These are phyloP conservation scores for Boeremia lycopersici DNA, from an alignment of 2,329 filamentous ascomycete species.

Conservation along the genomic window DNA sequence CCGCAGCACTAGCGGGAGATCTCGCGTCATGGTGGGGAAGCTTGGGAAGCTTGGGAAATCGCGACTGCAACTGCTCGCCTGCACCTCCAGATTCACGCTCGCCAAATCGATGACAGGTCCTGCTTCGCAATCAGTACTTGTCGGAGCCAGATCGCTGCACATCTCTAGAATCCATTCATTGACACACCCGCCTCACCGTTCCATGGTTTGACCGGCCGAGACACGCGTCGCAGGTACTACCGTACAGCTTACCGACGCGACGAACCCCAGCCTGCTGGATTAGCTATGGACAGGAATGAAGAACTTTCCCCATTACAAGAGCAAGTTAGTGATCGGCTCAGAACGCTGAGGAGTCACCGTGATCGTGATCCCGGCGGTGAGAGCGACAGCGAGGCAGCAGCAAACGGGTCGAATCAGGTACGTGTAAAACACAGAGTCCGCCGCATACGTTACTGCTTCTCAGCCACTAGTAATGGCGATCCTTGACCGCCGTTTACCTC, in stretches of 20 bases:
- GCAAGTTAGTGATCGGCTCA: neutral
- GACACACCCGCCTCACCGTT: neutral
- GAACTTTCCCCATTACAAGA: neutral
- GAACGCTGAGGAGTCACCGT: slow-evolving; percentile 7
- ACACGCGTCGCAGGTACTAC: neutral
- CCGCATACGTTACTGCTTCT: neutral
- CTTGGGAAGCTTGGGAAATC: neutral
- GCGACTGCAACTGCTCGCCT: slow-evolving; percentile 4
- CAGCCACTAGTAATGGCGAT: neutral
- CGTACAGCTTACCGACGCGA: neutral
- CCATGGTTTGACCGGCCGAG: neutral
- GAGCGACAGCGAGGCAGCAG: slow-evolving; percentile 16
- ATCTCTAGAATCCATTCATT: neutral
- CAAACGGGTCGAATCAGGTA: slow-evolving; percentile 17
- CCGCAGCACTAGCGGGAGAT: slow-evolving; percentile 8
- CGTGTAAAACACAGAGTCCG: neutral
- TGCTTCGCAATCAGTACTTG: neutral
- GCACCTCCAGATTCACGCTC: neutral
- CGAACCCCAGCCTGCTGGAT: neutral
- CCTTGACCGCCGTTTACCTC: neutral
- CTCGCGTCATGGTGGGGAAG: slow-evolving; percentile 10
- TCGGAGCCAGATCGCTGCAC: neutral
- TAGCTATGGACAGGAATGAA: neutral
- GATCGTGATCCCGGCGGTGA: slow-evolving; percentile 7
- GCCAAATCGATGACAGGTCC: neutral